Conservation (phyloP, 2,329 filamentous ascomycete genomes). For the Colletotrichum sp. region DNA sequence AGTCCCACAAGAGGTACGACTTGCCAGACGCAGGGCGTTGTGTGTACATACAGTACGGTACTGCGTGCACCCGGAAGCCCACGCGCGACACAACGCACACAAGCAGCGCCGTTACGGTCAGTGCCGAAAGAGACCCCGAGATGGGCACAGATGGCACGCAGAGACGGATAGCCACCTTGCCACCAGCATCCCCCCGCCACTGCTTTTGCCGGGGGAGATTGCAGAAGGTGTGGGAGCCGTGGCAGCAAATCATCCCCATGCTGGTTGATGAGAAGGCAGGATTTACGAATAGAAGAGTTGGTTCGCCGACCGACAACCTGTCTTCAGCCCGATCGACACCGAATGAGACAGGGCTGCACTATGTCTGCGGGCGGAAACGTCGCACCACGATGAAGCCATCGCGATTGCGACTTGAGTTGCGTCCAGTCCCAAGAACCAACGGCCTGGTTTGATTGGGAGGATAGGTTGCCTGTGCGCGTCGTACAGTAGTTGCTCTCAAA, state of each 20-base stretch:
- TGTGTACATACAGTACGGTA: background rate
- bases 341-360: background rate
- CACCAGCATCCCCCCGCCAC: slow-evolving; percentile 4
- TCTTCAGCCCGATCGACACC: background rate
- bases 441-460: background rate
- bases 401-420: background rate
- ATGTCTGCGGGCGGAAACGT: background rate
- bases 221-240: background rate
- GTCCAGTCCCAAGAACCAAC: background rate
- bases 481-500: background rate
- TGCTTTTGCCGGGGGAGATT: background rate
- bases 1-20: background rate
- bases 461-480: background rate
- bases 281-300: background rate
- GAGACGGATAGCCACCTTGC: background rate
- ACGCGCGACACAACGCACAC: background rate
- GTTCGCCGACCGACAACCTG: background rate
- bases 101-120: background rate
- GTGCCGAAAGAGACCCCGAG: background rate
- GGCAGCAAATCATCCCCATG: background rate
- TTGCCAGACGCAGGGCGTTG: background rate
- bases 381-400: slow-evolving; percentile 12
- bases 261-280: background rate
- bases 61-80: background rate
- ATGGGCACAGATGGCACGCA: background rate